Evolutionary conservation across 1,139 yeast species (phyloP), one percentile per base, ranked within the genome.

Genomic region (Nakaseomyces sp.): DNA sequence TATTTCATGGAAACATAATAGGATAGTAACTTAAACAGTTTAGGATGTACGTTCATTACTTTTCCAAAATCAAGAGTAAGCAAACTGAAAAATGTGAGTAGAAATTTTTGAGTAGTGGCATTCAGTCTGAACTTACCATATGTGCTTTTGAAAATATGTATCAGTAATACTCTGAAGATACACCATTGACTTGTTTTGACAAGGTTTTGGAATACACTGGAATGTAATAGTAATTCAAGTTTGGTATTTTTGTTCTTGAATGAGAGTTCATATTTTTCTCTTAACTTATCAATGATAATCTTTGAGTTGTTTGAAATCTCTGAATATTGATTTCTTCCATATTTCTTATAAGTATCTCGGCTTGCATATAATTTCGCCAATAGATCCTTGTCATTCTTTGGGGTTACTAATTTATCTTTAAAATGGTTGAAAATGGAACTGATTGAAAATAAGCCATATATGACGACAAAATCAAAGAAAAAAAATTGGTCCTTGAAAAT

Each of bases 151-250:
- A 35, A 35, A n/a, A 35, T 35, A 13, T 35, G 38, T 13, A 42
- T 44, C 9, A 48, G 28, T 4, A 52, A 38, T 38, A 53, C 58
- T 37, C 59, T 48, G 58, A 61, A 57, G 2, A 54, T 26, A 5
- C 60, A 47, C 63, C 63, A 58, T 46, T 54, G 53, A 6, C 57
- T 20, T 24, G 56, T 47, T 13, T 56, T 56, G 9, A 49, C 26
- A 5, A 57, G 45, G 39, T 56, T 56, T n/a, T 47, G 44, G 12
- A 55, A 46, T 17, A 56, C 10, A 18, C 50, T 45, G 4, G 59
- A 55, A 32, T 50, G 49, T 41, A 56, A 39, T 10, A 54, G 8
- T 30, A 20, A 20, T 12, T 35, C 38, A n/a, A 35, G n/a, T 13
- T 49, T 30, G 2, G 57, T 42, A 22, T 41, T 42, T 8, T 48